Base-by-base conservation (phyloP, 2,329 filamentous ascomycete species). In the Paecilomyces variotii region DNA sequence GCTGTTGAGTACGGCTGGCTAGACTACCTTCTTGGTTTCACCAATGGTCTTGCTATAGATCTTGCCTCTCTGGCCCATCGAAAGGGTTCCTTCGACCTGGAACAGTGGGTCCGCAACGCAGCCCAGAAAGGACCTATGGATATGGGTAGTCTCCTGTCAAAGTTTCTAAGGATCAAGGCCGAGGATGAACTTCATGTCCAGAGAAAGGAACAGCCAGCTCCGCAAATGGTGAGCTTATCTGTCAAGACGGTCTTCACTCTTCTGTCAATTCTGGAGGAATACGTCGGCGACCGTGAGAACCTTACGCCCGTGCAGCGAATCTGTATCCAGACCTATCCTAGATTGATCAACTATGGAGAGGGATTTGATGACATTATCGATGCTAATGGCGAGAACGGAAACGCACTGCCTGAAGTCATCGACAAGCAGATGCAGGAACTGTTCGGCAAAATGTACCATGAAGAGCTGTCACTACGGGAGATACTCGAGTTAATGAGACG, bases 391-490 rank as follows among this genome's bases (percentile, higher is more conserved):
- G 84, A 86, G 65, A 84, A 87, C 24, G 87, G 90, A n/a, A 96
- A 97, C 68, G 82, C 84, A 1, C 82, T 99, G 1, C 88, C 92
- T 0, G 80, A 84, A 24, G 85, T 87, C 25, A 90, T 93, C 57
- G 92, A 96, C 65, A 85, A 84, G 63, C 90, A 91, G 72, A 99
- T 99, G 94, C 92, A 97, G 69, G 91, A 97, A 64, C 87, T 96
- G 62, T 99, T 97, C 74, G 97, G 96, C 75, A 90, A 90, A 68
- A 97, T 99, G 92, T 99, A 99, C 71, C 89, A 90, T 64, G 88
- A 90, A 64, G 91, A 97, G 64, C 86, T 92, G 24, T 88, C 93
- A 62, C 89, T 97, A 19, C 85, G 90, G 57, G 86, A 90, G 57
- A 89, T 99, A 63, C 88, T 99, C 56, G 87, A 89, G 61, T 84